Evolutionary conservation across 345 rosid species (phyloP).

Genomic region (Kernera saxatilis): DNA sequence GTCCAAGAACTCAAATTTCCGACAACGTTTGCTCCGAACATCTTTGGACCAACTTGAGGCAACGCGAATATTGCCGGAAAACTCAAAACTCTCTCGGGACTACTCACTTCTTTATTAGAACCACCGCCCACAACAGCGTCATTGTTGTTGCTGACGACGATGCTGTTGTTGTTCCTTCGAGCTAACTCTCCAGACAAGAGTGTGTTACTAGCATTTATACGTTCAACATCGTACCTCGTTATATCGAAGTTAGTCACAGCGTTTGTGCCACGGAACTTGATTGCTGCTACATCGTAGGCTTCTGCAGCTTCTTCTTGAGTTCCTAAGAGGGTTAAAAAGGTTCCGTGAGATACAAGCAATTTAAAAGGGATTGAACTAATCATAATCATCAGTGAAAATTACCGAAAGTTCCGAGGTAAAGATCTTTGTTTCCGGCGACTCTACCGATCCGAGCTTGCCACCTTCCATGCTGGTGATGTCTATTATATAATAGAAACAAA

Average conservation of each 20-base stretch:
- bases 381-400: constrained; percentile 10
- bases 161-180: constrained; percentile 45
- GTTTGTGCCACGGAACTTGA: constrained; percentile 81
- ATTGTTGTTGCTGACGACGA: constrained; percentile 21
- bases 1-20: constrained; percentile 47
- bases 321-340: constrained; percentile 36
- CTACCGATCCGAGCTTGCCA: constrained; percentile 99
- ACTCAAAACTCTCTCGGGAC: constrained; percentile 44
- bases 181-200: constrained; percentile 82
- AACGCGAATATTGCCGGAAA: constrained; percentile 43
- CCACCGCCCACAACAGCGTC: constrained; percentile 43
- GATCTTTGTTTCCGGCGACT: constrained; percentile 98
- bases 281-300: constrained; percentile 92
- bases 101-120: constrained; percentile 45
- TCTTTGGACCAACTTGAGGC: constrained; percentile 48
- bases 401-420: constrained; percentile 96
- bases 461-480: constrained; percentile 98
- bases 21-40: constrained; percentile 34
- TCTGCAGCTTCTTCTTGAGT: constrained; percentile 99
- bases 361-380: background rate
- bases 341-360: background rate
- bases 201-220: constrained; percentile 76
- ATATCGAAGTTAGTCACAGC: constrained; percentile 95
- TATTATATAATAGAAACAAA: constrained; percentile 8
- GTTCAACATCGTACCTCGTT: constrained; percentile 69